Percentiles rank a stretch among this genome's conserved stretches.
phyloP scores from a whole-genome alignment of 768 basidiomycete species.

The Rhodosporidiobolus odoratus region DNA sequence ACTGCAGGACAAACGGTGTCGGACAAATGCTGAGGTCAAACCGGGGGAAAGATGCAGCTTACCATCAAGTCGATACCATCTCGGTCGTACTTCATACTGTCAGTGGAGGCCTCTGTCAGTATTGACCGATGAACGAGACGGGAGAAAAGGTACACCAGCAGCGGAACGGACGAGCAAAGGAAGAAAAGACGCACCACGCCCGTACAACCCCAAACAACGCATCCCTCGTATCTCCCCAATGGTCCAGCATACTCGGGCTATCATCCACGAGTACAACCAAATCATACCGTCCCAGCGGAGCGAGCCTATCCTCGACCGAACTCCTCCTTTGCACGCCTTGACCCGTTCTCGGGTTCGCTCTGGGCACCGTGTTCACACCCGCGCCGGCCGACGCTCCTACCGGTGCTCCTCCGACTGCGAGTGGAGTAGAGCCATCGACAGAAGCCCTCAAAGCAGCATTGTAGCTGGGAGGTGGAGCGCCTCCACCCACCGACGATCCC shows the following conservation, averaged over 20 bases:
- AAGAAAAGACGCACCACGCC: background rate
- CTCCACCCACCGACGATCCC: too few relatives aligned
- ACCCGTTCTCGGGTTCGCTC: background rate
- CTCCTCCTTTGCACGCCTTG: background rate
- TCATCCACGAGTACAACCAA: conserved; percentile 36
- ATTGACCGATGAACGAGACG: background rate
- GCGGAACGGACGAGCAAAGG: background rate
- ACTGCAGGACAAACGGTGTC: conserved; percentile 32
- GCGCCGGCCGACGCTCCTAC: background rate
- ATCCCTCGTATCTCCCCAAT: conserved; percentile 31
- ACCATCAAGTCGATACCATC: conserved; percentile 19
- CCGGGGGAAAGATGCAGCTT: too few relatives aligned
- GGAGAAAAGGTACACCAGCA: too few relatives aligned
- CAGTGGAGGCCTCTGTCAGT: background rate
- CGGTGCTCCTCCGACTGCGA: too few relatives aligned
- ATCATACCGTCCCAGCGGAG: conserved; percentile 17
- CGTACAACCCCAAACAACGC: conserved; percentile 35
- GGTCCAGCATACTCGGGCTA: conserved; percentile 28
- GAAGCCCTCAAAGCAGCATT: background rate
- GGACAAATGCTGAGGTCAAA: conserved; percentile 3
- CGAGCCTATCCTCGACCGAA: conserved; percentile 20
- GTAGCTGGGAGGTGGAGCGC: conserved; percentile 6
- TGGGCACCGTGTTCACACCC: background rate
- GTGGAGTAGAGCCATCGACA: background rate
- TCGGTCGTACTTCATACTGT: conserved; percentile 17